Conservation (phyloP, 176 grass and related monocot genomes). For the Pharus latifolius region DNA sequence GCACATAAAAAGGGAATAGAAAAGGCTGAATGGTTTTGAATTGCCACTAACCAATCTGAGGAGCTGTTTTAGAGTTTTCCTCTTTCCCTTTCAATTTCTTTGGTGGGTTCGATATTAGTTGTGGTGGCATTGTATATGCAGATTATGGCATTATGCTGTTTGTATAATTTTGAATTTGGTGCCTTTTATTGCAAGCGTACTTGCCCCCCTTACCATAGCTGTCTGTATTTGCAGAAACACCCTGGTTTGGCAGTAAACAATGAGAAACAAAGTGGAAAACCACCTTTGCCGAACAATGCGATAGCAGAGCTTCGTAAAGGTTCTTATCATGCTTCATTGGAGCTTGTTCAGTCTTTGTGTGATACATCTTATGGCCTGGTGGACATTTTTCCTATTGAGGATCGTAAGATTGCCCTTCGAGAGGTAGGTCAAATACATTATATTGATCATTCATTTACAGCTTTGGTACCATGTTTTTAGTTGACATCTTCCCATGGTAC, state of each 20-base stretch:
- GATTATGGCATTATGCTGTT: constrained; percentile 5
- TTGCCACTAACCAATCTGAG: too few species aligned
- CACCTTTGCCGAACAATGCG: constrained; percentile 79
- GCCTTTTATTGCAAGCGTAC: background rate
- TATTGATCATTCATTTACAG: background rate
- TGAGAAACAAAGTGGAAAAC: constrained; percentile 70
- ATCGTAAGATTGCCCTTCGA: constrained; percentile 87
- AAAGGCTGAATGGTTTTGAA: too few species aligned
- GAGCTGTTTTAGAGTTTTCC: too few species aligned
- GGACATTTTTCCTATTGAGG: constrained; percentile 92
- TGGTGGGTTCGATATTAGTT: background rate
- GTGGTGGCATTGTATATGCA: background rate
- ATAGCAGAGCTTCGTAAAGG: constrained; percentile 80
- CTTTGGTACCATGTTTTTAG: background rate
- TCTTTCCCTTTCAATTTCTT: too few species aligned
- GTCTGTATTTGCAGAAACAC: constrained; percentile 50
- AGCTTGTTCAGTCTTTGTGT: constrained; percentile 90
- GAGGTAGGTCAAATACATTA: constrained; percentile 45
- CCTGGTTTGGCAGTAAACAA: constrained; percentile 43
- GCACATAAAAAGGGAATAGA: too few species aligned
- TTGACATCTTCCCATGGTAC: background rate
- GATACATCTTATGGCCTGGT: constrained; percentile 95
- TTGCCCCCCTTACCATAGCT: background rate
- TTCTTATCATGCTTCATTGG: constrained; percentile 92
- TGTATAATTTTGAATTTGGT: constrained; percentile 6